phyloP scores from a whole-genome alignment of 306 rosid genomes.

The Cucurbita maxima region DNA sequence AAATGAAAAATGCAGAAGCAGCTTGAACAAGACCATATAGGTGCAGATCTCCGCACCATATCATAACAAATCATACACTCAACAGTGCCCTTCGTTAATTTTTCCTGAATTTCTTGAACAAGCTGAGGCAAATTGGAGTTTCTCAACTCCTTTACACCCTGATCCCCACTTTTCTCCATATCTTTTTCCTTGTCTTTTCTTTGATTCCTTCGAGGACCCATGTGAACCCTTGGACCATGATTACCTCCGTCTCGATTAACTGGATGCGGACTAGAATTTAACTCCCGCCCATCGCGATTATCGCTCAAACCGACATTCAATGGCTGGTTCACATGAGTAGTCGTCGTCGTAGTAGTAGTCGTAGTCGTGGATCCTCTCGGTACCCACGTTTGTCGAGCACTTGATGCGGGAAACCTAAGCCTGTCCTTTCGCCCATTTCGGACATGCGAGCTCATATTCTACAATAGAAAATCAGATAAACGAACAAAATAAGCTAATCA shows the following conservation, averaged over 20 bases:
- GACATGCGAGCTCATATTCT: conserved; percentile 41
- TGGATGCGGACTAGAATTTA: neutral
- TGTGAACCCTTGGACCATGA: conserved; percentile 16
- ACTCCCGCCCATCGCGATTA: conserved; percentile 1
- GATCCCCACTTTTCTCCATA: conserved; percentile 25
- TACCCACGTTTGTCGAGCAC: conserved; percentile 46
- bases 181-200: conserved; percentile 22
- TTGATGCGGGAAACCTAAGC: conserved; percentile 28
- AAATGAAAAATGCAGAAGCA: conserved; percentile 80
- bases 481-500: neutral
- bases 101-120: conserved; percentile 87
- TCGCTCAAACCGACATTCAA: neutral
- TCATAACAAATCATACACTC: conserved; percentile 97
- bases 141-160: conserved; percentile 17
- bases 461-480: neutral
- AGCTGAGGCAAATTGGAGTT: conserved; percentile 61
- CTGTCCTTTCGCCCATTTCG: conserved; percentile 41
- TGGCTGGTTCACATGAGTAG: conserved; percentile 2
- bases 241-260: conserved; percentile 11
- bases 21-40: conserved; percentile 80
- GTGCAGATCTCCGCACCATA: conserved; percentile 70
- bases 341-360: conserved; percentile 1
- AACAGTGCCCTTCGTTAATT: conserved; percentile 47
- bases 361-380: conserved; percentile 27
- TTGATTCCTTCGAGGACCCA: conserved; percentile 17